phyloP scores from a whole-genome alignment of 176 grass and related monocot genomes.

The Hordeum vulgare region MorexV3_pseudomolecules_assembly NC_058524.1:34338460-34338959 shows the following conservation, averaged over 20 bases:
- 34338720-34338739: neutral
- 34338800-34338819: neutral
- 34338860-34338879: neutral
- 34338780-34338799: neutral
- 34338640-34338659: neutral
- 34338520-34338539: neutral
- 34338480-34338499: neutral
- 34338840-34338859: neutral
- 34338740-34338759: neutral
- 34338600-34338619: neutral
- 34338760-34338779: neutral
- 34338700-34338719: neutral
- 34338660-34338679: neutral
- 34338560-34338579: neutral
- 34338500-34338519: neutral
- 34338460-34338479: neutral
- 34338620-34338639: neutral
- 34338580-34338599: neutral
- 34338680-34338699: neutral
- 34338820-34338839: neutral
- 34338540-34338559: neutral
- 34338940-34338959: neutral
- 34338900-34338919: neutral
- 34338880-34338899: neutral
- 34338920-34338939: neutral